Conservation (phyloP, 1,139 yeast species). For the Taiozyma onychis region DNA sequence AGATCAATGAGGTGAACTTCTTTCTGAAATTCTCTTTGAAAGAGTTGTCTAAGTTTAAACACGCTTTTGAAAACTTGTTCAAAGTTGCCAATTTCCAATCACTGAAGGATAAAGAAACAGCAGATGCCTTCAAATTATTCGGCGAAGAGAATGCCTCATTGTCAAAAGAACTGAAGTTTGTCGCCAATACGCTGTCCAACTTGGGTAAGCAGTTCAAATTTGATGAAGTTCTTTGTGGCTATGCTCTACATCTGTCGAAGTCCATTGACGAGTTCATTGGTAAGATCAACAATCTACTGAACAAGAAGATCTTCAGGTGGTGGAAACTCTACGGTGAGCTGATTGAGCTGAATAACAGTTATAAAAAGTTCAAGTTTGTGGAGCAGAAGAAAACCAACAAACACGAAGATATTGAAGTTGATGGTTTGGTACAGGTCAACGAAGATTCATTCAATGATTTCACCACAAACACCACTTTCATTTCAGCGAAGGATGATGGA, state of each 20-base stretch:
- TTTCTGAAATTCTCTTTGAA: conserved; percentile 49
- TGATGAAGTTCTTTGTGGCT: conserved; percentile 19
- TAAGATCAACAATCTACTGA: conserved; percentile 35
- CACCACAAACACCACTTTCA: conserved; percentile 6
- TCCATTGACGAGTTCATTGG: conserved; percentile 33
- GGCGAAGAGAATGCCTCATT: conserved; percentile 24
- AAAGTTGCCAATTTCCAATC: conserved; percentile 40
- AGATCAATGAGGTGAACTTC: conserved; percentile 45
- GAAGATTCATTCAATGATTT: conserved; percentile 9
- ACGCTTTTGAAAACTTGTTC: conserved; percentile 33
- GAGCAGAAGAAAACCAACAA: conserved; percentile 11
- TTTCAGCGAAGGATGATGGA: neutral
- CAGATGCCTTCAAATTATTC: conserved; percentile 19
- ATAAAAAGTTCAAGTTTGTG: conserved; percentile 20
- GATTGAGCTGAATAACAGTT: conserved; percentile 26
- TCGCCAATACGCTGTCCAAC: conserved; percentile 11
- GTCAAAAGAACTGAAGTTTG: conserved; percentile 18
- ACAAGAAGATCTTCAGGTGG: conserved; percentile 45
- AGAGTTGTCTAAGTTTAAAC: conserved; percentile 38
- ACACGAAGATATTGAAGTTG: neutral
- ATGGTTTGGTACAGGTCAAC: conserved; percentile 9
- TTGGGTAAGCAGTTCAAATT: conserved; percentile 17
- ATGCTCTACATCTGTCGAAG: conserved; percentile 21
- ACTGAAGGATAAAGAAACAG: conserved; percentile 40
- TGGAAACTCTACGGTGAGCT: conserved; percentile 36